Evolutionary conservation across 2,329 filamentous ascomycete species (phyloP).

Genomic region (Dichotomopilus funicola): DNA sequence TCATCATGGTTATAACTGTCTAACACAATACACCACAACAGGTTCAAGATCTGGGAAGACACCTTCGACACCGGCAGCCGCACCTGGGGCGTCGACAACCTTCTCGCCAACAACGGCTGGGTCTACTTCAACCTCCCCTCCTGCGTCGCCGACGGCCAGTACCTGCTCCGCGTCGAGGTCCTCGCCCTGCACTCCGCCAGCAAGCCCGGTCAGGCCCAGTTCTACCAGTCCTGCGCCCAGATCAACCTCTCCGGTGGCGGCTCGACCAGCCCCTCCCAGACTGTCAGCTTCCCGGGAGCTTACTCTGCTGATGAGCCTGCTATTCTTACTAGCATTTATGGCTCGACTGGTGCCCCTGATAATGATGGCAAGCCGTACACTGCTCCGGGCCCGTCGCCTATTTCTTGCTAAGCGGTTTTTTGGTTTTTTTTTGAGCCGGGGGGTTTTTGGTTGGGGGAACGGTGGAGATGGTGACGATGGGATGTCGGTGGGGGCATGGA

Average conservation of each 20-base stretch:
- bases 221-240: slow-evolving; percentile 41
- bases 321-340: slow-evolving; percentile 44
- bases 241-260: slow-evolving; percentile 35
- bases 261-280: slow-evolving; percentile 30
- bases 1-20: no score
- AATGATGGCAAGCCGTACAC: slow-evolving; percentile 36
- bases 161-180: slow-evolving; percentile 49
- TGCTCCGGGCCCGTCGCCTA: slow-evolving; percentile 32
- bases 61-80: slow-evolving; percentile 37
- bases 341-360: slow-evolving; percentile 35
- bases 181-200: slow-evolving; percentile 47
- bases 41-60: slow-evolving; percentile 50
- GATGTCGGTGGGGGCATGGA: neutral
- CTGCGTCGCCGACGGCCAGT: slow-evolving; percentile 47
- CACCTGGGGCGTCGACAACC: slow-evolving; percentile 43
- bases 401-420: slow-evolving; percentile 26
- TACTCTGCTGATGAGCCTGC: slow-evolving; percentile 39
- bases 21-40: neutral
- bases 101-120: slow-evolving; percentile 40
- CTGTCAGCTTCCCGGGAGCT: slow-evolving; percentile 40
- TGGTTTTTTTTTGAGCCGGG: neutral
- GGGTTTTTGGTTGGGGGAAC: neutral
- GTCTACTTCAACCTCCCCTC: slow-evolving; percentile 43
- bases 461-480: neutral
- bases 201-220: slow-evolving; percentile 33